These are phyloP conservation scores for Ogataea methylovora DNA, from an alignment of 805 yeast genomes.

Conservation along the genomic window DNA sequence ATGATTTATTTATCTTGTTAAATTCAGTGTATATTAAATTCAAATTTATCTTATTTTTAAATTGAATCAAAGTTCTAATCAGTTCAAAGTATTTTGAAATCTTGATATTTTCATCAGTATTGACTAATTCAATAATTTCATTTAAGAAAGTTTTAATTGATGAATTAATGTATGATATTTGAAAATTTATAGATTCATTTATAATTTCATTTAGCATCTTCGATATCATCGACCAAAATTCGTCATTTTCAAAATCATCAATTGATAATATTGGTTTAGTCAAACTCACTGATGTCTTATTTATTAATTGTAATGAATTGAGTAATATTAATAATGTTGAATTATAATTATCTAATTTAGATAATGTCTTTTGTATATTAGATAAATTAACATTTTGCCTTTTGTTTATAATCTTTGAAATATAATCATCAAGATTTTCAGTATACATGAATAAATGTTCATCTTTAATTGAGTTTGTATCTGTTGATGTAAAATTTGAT, in stretches of 20 bases:
- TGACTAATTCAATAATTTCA: conserved; percentile 8
- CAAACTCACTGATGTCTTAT: conserved; percentile 11
- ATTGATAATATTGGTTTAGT: conserved; percentile 25
- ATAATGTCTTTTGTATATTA: conserved; percentile 8
- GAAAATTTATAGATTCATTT: too few species aligned
- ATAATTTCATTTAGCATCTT: too few species aligned
- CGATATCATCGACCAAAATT: too few species aligned
- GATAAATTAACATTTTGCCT: not conserved
- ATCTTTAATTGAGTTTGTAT: conserved; percentile 9
- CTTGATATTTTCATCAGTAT: conserved; percentile 1
- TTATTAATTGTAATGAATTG: conserved; percentile 13
- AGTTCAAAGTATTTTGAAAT: too few species aligned
- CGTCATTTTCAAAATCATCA: conserved; percentile 27
- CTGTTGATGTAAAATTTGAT: conserved; percentile 4
- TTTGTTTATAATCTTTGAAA: not conserved
- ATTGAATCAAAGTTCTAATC: too few species aligned
- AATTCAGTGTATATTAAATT: too few species aligned
- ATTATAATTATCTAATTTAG: conserved; percentile 14
- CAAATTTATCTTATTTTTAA: too few species aligned
- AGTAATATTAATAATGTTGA: conserved; percentile 6
- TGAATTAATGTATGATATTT: too few species aligned
- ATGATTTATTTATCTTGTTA: too few species aligned
- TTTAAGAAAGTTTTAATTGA: too few species aligned
- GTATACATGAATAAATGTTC: conserved; percentile 13
- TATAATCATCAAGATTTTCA: conserved; percentile 13